These are phyloP conservation scores for Melocanna baccifera DNA, from an alignment of 176 grass and related monocot species.

Conservation along the genomic window DNA sequence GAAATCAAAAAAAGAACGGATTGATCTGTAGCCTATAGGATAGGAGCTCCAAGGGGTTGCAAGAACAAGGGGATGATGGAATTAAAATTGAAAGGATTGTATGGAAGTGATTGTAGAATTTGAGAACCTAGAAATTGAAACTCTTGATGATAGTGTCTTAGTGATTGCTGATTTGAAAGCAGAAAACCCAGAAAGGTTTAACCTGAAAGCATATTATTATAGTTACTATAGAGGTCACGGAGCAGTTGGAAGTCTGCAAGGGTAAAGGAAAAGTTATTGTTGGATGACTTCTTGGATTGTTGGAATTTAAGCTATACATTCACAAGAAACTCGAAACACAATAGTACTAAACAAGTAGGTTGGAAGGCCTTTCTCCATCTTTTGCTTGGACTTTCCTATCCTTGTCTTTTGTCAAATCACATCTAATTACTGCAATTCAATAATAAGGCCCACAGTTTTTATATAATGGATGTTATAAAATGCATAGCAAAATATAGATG, in stretches of 20 bases:
- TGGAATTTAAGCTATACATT: slow-evolving; percentile 6
- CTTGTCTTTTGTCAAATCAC: background rate
- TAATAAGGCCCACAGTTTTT: background rate
- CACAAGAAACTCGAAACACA: background rate
- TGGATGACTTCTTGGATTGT: background rate
- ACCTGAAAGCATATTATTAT: background rate
- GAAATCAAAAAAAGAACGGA: background rate
- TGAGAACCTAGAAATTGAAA: background rate
- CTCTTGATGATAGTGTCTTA: slow-evolving; percentile 2
- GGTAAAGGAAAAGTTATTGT: background rate
- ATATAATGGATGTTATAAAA: background rate
- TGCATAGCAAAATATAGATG: too few species aligned
- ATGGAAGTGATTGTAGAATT: slow-evolving; percentile 1
- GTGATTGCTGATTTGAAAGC: background rate
- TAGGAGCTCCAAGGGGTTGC: background rate
- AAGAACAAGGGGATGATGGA: slow-evolving; percentile 3
- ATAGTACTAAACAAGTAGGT: background rate
- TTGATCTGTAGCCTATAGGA: background rate
- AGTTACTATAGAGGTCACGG: background rate
- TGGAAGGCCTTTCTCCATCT: background rate
- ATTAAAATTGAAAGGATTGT: background rate
- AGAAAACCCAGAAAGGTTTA: background rate
- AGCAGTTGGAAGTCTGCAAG: background rate
- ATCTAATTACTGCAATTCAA: background rate
- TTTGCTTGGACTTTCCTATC: background rate